These are phyloP conservation scores for Daedaleopsis sinensis DNA, from an alignment of 768 basidiomycete species.

Conservation along the genomic window DNA sequence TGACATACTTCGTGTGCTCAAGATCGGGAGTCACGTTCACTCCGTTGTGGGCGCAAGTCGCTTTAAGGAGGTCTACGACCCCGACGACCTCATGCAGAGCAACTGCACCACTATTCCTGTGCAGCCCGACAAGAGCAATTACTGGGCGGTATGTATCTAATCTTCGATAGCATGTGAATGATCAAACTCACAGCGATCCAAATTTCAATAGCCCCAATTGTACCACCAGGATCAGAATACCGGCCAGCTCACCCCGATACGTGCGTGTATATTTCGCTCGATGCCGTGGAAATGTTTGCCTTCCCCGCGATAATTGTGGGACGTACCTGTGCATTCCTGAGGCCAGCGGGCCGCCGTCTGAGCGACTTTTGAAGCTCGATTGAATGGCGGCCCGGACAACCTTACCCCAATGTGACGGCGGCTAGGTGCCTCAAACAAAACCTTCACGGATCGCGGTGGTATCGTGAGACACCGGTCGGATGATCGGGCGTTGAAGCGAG, in stretches of 20 bases:
- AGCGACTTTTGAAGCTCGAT: not conserved
- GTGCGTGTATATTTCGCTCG: slow-evolving; percentile 10
- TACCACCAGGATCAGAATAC: slow-evolving; percentile 24
- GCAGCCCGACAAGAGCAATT: slow-evolving; percentile 26
- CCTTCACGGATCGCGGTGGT: not conserved
- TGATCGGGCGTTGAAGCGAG: not conserved
- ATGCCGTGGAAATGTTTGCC: too few relatives aligned
- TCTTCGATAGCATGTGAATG: not conserved
- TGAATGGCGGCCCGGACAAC: not conserved
- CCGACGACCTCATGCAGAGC: slow-evolving; percentile 16
- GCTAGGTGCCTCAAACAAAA: not conserved
- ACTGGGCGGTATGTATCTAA: slow-evolving; percentile 24
- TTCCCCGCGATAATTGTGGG: too few relatives aligned
- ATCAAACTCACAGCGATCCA: not conserved
- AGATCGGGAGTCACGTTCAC: slow-evolving; percentile 20
- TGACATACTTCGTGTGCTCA: not conserved
- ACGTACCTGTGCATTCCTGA: not conserved
- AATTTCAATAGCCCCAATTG: slow-evolving; percentile 18
- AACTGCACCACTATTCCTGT: slow-evolving; percentile 23
- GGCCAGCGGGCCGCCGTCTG: not conserved
- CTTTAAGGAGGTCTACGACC: slow-evolving; percentile 17
- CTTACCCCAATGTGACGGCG: not conserved
- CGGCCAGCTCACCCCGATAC: slow-evolving; percentile 19
- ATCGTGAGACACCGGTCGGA: not conserved
- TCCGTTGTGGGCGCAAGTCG: slow-evolving; percentile 19